phyloP scores from a whole-genome alignment of 768 basidiomycete species.

The Pleurotus citrinopileatus region DNA sequence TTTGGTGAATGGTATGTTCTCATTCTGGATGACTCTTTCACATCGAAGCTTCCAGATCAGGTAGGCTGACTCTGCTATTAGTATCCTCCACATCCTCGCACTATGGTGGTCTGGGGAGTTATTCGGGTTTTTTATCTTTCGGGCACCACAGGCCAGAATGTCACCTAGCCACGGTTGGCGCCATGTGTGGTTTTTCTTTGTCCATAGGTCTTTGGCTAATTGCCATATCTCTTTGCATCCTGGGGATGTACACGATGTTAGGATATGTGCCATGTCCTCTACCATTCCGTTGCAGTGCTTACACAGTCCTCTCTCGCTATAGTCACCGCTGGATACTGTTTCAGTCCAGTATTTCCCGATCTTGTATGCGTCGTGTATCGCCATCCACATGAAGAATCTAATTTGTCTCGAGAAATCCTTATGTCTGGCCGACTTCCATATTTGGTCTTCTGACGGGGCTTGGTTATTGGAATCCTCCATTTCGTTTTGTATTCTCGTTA shows the following conservation, averaged over 20 bases:
- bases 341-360: conserved; percentile 23
- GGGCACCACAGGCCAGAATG: conserved; percentile 18
- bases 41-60: conserved; percentile 19
- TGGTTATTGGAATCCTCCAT: neutral
- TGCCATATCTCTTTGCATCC: conserved; percentile 23
- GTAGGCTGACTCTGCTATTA: conserved; percentile 17
- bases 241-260: conserved; percentile 19
- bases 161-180: conserved; percentile 10
- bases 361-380: conserved; percentile 21
- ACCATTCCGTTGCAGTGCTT: conserved; percentile 5
- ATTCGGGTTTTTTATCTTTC: neutral
- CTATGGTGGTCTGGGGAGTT: neutral
- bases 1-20: neutral
- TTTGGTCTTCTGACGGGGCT: conserved; percentile 4
- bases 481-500: conserved; percentile 7
- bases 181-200: conserved; percentile 5
- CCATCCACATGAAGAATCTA: conserved; percentile 19
- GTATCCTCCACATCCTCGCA: conserved; percentile 12
- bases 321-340: conserved; percentile 8
- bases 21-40: conserved; percentile 15
- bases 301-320: conserved; percentile 16
- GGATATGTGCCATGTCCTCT: conserved; percentile 29
- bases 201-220: conserved; percentile 17
- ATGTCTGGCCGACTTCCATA: conserved; percentile 12
- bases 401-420: conserved; percentile 13